phyloP scores from a whole-genome alignment of 2,329 filamentous ascomycete genomes.

The Fusarium palustre region DNA sequence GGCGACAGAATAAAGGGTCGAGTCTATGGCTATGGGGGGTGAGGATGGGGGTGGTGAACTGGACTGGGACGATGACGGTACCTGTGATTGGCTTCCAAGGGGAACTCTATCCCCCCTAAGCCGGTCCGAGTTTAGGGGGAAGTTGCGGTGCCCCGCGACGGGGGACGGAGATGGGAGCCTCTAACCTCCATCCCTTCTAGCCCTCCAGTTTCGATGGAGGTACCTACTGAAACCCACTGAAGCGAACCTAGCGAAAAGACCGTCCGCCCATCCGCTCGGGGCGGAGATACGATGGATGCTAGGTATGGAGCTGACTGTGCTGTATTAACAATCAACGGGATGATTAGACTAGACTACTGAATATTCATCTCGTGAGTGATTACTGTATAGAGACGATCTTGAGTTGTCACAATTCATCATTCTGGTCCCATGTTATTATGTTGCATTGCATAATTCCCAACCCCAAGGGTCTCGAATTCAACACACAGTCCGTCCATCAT shows the following conservation, averaged over 20 bases:
- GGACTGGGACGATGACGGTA: constrained; percentile 13
- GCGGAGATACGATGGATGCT: constrained; percentile 7
- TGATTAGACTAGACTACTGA: not conserved
- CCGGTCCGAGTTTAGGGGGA: constrained; percentile 3
- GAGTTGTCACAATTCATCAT: not conserved
- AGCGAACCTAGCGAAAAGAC: constrained; percentile 14
- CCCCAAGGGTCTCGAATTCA: constrained; percentile 10
- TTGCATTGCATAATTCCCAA: not conserved
- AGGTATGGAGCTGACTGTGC: constrained; percentile 7
- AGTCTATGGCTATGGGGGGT: not conserved
- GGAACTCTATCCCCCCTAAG: not conserved
- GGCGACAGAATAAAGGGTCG: constrained; percentile 39
- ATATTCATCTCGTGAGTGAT: not conserved
- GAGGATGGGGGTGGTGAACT: not conserved
- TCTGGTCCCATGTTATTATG: not conserved
- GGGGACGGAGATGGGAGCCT: constrained; percentile 2
- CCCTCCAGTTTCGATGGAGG: no score
- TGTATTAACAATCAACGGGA: constrained; percentile 2
- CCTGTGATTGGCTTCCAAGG: constrained; percentile 19
- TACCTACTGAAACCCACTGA: constrained; percentile 20
- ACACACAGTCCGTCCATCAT: not conserved
- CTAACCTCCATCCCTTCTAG: not conserved
- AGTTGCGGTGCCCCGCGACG: constrained; percentile 17
- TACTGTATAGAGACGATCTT: constrained; percentile 2
- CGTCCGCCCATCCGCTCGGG: constrained; percentile 5